These are phyloP conservation scores for Aspergillus fumigatus DNA, from an alignment of 2,329 filamentous ascomycete species.

Conservation along the genomic window DNA sequence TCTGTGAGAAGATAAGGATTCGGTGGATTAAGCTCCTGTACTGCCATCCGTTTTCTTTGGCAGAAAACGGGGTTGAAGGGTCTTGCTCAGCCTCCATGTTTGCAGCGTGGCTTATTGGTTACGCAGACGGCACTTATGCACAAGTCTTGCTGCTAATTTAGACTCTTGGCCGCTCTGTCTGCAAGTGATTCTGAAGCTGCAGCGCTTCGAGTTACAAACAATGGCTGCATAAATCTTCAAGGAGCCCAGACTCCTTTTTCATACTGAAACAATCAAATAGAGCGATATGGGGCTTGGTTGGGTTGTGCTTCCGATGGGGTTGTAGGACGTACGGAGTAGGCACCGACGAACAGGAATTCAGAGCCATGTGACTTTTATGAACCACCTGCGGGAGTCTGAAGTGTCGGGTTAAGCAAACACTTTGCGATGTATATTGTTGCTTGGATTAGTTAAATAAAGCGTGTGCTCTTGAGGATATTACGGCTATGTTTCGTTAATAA, in stretches of 20 bases:
- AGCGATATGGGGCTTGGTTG: background rate
- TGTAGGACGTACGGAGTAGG: background rate
- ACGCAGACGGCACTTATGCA: background rate
- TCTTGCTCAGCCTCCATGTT: background rate
- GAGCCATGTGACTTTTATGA: background rate
- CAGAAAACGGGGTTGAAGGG: background rate
- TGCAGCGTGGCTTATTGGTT: background rate
- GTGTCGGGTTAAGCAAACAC: too few species aligned
- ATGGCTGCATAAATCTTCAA: background rate
- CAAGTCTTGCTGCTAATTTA: background rate
- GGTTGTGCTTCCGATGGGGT: background rate
- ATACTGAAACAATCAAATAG: background rate
- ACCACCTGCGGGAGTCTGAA: too few species aligned
- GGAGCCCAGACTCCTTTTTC: background rate
- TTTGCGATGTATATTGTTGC: too few species aligned
- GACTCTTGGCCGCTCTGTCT: too few species aligned
- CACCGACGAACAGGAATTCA: too few species aligned
- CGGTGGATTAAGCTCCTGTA: background rate
- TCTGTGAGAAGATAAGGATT: background rate
- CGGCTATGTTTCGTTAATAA: too few species aligned
- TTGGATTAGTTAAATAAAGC: too few species aligned
- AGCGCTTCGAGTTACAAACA: background rate
- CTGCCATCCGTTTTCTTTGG: background rate
- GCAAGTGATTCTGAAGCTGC: background rate
- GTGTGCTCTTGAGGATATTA: too few species aligned